phyloP scores from a whole-genome alignment of 257 asterid genomes.

The Nicotiana paniculata region DNA sequence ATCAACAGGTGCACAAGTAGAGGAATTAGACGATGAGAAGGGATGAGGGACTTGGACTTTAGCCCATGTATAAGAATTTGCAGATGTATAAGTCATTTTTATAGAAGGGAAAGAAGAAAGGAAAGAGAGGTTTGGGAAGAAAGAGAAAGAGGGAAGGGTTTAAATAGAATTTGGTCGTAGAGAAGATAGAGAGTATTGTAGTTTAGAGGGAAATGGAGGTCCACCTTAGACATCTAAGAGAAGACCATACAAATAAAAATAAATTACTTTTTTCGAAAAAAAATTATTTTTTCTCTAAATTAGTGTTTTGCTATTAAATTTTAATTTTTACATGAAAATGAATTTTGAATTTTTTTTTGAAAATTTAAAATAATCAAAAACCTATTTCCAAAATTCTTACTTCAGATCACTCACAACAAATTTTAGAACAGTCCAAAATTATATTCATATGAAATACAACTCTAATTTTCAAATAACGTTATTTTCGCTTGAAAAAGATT shows the following conservation, averaged over 20 bases:
- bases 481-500: too few relatives aligned
- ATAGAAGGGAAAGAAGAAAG: not conserved
- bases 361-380: too few relatives aligned
- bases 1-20: not conserved
- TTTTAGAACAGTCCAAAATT: too few relatives aligned
- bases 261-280: too few relatives aligned
- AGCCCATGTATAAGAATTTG: constrained; percentile 5
- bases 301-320: too few relatives aligned
- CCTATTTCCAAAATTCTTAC: too few relatives aligned
- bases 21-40: not conserved
- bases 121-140: not conserved
- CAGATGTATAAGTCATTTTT: constrained; percentile 9
- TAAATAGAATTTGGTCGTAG: not conserved
- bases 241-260: not conserved
- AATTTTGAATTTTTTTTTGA: too few relatives aligned
- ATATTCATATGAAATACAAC: too few relatives aligned
- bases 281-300: too few relatives aligned
- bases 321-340: too few relatives aligned
- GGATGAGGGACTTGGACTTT: not conserved
- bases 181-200: not conserved
- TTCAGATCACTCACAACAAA: too few relatives aligned
- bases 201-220: not conserved
- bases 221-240: constrained; percentile 16
- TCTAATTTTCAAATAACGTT: too few relatives aligned
- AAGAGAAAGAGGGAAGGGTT: not conserved